Conservation (phyloP, 768 basidiomycete species). For the Dentipellis fragilis region DNA sequence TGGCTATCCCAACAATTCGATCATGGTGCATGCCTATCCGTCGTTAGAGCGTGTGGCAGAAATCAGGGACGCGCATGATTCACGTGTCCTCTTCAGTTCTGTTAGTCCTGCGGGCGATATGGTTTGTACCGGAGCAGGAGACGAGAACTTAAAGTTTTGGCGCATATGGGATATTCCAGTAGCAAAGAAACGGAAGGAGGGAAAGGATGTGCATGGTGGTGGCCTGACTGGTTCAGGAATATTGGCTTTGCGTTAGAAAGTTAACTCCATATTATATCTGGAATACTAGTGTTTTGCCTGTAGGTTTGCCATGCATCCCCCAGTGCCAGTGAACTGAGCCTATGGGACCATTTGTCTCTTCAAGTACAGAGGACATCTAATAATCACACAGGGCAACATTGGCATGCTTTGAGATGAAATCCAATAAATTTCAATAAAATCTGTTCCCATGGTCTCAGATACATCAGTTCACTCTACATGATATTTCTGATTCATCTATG, state of each 20-base stretch:
- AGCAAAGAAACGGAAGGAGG: constrained; percentile 43
- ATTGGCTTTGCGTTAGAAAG: constrained; percentile 24
- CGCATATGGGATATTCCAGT: constrained; percentile 63
- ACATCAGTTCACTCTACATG: too few species aligned
- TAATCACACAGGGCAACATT: too few species aligned
- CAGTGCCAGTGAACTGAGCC: too few species aligned
- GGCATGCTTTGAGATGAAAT: too few species aligned
- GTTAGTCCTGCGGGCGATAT: constrained; percentile 85
- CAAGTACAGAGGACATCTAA: too few species aligned
- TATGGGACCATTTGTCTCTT: too few species aligned
- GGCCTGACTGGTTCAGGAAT: constrained; percentile 21
- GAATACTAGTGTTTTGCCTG: not conserved
- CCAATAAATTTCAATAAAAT: too few species aligned
- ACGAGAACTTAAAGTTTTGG: constrained; percentile 98
- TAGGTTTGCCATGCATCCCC: not conserved
- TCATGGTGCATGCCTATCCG: constrained; percentile 83
- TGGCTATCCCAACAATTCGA: constrained; percentile 82
- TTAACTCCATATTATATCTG: not conserved
- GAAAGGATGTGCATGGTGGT: constrained; percentile 23
- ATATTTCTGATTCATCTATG: too few species aligned
- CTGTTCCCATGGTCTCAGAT: too few species aligned
- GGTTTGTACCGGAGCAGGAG: constrained; percentile 85
- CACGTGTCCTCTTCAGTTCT: constrained; percentile 77
- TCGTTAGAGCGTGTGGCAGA: constrained; percentile 71
- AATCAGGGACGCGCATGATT: constrained; percentile 90